Conservation (phyloP, 163 green algal species). For the Chlamydomonas reinhardtii region DNA sequence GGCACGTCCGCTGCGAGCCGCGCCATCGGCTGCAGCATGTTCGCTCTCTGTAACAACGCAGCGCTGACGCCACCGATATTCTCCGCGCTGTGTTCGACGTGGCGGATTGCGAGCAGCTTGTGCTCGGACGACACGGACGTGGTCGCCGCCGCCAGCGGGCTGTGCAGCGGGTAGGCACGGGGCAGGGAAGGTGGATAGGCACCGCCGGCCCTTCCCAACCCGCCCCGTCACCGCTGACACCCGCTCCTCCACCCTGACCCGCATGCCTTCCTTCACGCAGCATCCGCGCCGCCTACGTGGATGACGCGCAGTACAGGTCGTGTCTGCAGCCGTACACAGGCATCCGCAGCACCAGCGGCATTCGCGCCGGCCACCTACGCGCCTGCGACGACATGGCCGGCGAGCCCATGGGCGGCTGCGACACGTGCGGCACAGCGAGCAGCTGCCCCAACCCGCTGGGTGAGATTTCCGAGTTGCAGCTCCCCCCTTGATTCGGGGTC, state of each 20-base stretch:
- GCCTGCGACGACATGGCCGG: slow-evolving; percentile 6
- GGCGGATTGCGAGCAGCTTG: slow-evolving; percentile 11
- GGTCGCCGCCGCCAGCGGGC: not conserved
- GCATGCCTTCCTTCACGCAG: no score
- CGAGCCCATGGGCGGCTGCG: slow-evolving; percentile 5
- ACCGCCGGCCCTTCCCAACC: no score
- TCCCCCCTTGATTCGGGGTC: not conserved
- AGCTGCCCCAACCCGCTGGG: slow-evolving; percentile 26
- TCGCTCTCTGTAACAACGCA: not conserved
- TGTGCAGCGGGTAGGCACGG: no score
- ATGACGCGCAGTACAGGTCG: not conserved
- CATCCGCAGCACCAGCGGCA: not conserved
- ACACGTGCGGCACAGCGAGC: not conserved
- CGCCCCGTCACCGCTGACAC: no score
- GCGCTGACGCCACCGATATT: not conserved
- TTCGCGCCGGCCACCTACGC: not conserved
- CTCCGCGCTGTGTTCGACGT: not conserved
- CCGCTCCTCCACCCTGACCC: no score
- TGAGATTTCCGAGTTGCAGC: not conserved
- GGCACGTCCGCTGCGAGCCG: not conserved
- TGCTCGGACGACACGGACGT: slow-evolving; percentile 27
- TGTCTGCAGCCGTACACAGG: slow-evolving; percentile 27
- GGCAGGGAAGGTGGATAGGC: no score
- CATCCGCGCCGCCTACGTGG: not conserved
- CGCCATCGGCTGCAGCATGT: slow-evolving; percentile 34